These are phyloP conservation scores for Sanghuangporus sanghuang DNA, from an alignment of 1,284 basidiomycete genomes.

Conservation along the genomic window DNA sequence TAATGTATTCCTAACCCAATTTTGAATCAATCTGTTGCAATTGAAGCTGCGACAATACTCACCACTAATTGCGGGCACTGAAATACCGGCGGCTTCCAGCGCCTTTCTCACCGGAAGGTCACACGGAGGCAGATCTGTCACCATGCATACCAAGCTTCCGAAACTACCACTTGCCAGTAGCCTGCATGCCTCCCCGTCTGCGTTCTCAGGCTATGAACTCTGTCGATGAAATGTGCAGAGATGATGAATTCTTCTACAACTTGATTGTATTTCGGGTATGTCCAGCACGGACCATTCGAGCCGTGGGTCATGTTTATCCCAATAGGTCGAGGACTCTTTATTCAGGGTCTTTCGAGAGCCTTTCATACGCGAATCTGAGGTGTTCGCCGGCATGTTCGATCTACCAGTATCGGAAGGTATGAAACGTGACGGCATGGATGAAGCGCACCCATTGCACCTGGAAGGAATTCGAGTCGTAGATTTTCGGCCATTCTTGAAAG, in stretches of 20 bases:
- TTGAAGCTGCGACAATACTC: too few relatives aligned
- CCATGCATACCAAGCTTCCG: too few relatives aligned
- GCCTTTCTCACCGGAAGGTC: too few relatives aligned
- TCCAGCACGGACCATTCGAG: too few relatives aligned
- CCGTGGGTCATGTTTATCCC: not conserved
- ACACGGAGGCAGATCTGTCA: not conserved
- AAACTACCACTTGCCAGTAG: too few relatives aligned
- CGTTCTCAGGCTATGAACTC: not conserved
- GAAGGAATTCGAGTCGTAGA: not conserved
- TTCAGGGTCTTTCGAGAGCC: conserved; percentile 3
- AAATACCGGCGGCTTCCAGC: too few relatives aligned
- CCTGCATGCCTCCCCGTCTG: not conserved
- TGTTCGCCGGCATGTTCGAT: conserved; percentile 6
- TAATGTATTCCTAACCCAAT: not conserved
- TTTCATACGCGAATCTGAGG: conserved; percentile 3
- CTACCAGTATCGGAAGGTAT: not conserved
- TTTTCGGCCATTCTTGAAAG: conserved; percentile 2
- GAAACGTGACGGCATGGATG: not conserved
- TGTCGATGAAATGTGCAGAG: not conserved
- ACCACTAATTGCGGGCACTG: too few relatives aligned
- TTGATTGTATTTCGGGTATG: conserved; percentile 2
- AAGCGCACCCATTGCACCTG: not conserved
- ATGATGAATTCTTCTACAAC: not conserved
- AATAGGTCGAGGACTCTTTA: conserved; percentile 2
- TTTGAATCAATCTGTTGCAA: too few relatives aligned